Conservation (phyloP, 148 eudicot genomes). For the Dianthus caryophyllus region DNA sequence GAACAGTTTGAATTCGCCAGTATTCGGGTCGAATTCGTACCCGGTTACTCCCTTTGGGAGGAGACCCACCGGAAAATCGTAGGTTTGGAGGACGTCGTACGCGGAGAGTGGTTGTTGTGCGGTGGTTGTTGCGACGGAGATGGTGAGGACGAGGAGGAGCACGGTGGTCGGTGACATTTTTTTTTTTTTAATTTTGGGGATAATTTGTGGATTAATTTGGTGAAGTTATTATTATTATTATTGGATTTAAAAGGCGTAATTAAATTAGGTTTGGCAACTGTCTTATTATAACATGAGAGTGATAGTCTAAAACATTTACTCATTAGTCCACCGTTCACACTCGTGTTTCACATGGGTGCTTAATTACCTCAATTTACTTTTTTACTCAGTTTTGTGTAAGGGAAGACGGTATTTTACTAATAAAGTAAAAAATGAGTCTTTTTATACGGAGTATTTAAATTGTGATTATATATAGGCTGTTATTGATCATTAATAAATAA, state of each 20-base stretch:
- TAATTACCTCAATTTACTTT: no score
- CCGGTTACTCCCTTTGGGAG: slow-evolving; percentile 50
- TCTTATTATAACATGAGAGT: not conserved
- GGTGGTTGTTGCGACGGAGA: slow-evolving; percentile 10
- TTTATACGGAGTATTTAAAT: no score
- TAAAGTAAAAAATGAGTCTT: no score
- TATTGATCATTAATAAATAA: no score
- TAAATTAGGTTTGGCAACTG: no score
- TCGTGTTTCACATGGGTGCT: slow-evolving; percentile 18
- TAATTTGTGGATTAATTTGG: not conserved
- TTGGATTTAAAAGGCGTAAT: no score
- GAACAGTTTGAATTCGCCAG: slow-evolving; percentile 40
- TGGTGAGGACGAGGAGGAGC: slow-evolving; percentile 4
- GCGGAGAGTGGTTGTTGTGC: slow-evolving; percentile 16
- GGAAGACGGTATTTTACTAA: no score
- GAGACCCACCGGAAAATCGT: slow-evolving; percentile 51
- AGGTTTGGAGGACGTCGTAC: slow-evolving; percentile 41
- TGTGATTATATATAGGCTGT: no score
- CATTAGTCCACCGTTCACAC: not conserved
- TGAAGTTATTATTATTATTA: no score
- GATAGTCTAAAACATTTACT: not conserved
- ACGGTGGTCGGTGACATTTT: slow-evolving; percentile 15
- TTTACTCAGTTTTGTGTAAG: no score
- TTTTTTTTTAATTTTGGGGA: not conserved
- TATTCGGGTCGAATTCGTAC: slow-evolving; percentile 40